Evolutionary conservation across 2,329 filamentous ascomycete species (phyloP).

Genomic region (Curvularia lunata): DNA sequence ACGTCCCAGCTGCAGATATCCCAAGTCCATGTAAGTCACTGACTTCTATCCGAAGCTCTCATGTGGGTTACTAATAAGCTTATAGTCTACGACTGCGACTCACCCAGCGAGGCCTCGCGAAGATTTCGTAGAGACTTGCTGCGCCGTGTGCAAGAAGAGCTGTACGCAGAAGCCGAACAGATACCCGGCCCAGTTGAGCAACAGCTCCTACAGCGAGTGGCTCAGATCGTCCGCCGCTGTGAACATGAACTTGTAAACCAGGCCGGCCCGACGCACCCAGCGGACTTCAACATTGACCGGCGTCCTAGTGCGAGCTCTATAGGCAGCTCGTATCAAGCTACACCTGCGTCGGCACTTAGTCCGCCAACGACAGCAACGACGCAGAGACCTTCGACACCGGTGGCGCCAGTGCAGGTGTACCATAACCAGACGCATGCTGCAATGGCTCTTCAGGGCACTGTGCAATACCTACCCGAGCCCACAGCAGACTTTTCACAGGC

Average conservation of each 20-base stretch:
- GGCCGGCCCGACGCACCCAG: background rate
- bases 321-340: conserved; percentile 7
- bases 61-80: conserved; percentile 2
- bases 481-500: conserved; percentile 4
- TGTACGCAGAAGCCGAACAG: conserved; percentile 34
- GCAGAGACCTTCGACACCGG: conserved; percentile 1
- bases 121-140: conserved; percentile 48
- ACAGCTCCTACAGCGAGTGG: conserved; percentile 35
- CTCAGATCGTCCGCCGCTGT: conserved; percentile 37
- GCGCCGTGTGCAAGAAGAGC: conserved; percentile 38
- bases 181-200: conserved; percentile 33
- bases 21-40: conserved; percentile 46
- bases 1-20: conserved; percentile 31
- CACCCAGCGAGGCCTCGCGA: conserved; percentile 32
- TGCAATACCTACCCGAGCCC: conserved; percentile 10
- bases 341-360: conserved; percentile 1
- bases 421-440: background rate
- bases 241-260: conserved; percentile 33
- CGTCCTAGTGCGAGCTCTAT: conserved; percentile 9
- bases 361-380: background rate
- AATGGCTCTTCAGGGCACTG: background rate
- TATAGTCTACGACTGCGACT: conserved; percentile 45
- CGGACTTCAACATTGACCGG: conserved; percentile 2
- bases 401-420: background rate
- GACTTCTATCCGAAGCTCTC: background rate